These are phyloP conservation scores for Bolboschoenoplectus hybrid DNA, from an alignment of 202 grass and related monocot species.

Conservation along the genomic window DNA sequence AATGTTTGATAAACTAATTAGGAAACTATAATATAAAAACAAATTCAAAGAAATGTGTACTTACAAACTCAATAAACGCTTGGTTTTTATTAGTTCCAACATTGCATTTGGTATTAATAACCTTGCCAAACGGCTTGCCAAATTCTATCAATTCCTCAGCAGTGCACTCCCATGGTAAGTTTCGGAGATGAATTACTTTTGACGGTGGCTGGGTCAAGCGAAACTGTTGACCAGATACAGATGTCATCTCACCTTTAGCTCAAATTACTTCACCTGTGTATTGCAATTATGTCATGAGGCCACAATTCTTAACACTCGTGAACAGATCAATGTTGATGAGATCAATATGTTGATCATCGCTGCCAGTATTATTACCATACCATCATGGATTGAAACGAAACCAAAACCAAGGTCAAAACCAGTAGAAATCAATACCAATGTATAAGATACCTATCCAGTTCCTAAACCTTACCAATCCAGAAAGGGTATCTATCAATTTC, in stretches of 20 bases:
- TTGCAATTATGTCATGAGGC: not conserved
- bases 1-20: not conserved
- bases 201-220: slow-evolving; percentile 84
- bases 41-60: slow-evolving; percentile 40
- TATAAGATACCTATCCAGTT: not conserved
- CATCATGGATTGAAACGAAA: not conserved
- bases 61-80: slow-evolving; percentile 94
- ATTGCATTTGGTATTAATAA: slow-evolving; percentile 93
- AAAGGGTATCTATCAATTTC: not conserved
- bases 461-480: not conserved
- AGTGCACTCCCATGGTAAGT: slow-evolving; percentile 87
- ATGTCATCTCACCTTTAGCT: slow-evolving; percentile 55
- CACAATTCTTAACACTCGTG: not conserved
- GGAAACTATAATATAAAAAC: not conserved
- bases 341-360: not conserved
- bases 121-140: slow-evolving; percentile 82
- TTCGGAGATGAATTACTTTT: slow-evolving; percentile 90
- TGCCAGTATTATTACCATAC: not conserved
- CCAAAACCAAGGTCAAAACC: not conserved
- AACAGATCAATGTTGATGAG: not conserved
- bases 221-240: slow-evolving; percentile 72
- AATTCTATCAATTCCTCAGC: slow-evolving; percentile 86
- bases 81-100: slow-evolving; percentile 93
- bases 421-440: not conserved
- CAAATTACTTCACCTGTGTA: not conserved